phyloP scores from a whole-genome alignment of 169 alveolate genomes.

The Cyclospora cayetanensis region DNA sequence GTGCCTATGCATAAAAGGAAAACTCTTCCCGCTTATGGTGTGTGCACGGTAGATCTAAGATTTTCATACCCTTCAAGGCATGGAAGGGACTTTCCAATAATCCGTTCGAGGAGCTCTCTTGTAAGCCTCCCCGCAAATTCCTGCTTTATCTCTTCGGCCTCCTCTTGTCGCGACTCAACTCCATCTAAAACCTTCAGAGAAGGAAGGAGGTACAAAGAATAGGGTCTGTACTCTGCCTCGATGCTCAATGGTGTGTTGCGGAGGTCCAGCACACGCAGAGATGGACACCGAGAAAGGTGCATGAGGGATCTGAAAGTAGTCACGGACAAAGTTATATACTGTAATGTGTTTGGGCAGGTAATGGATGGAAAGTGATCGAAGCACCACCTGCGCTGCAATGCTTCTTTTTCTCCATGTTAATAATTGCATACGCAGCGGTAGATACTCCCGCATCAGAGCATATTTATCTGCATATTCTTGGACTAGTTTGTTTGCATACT shows the following conservation, averaged over 20 bases:
- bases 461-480: too few species aligned
- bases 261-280: conserved; percentile 63
- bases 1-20: too few species aligned
- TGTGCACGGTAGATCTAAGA: too few species aligned
- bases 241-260: conserved; percentile 42
- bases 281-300: conserved; percentile 32
- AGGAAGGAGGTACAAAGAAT: conserved; percentile 56
- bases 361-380: not conserved
- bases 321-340: not conserved
- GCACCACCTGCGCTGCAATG: not conserved
- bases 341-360: too few species aligned
- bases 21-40: too few species aligned
- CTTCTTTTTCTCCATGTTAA: not conserved
- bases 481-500: too few species aligned
- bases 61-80: conserved; percentile 55
- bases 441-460: too few species aligned
- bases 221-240: conserved; percentile 63
- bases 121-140: conserved; percentile 68
- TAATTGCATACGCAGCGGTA: too few species aligned
- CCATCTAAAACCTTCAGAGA: conserved; percentile 62
- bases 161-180: conserved; percentile 24
- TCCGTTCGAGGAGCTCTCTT: conserved; percentile 64
- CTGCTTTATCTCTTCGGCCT: conserved; percentile 14
- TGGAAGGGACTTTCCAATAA: conserved; percentile 55
- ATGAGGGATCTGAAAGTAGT: conserved; percentile 57